Base-by-base conservation (phyloP, 805 yeast genomes). In the Barnettozyma siamensis region DNA sequence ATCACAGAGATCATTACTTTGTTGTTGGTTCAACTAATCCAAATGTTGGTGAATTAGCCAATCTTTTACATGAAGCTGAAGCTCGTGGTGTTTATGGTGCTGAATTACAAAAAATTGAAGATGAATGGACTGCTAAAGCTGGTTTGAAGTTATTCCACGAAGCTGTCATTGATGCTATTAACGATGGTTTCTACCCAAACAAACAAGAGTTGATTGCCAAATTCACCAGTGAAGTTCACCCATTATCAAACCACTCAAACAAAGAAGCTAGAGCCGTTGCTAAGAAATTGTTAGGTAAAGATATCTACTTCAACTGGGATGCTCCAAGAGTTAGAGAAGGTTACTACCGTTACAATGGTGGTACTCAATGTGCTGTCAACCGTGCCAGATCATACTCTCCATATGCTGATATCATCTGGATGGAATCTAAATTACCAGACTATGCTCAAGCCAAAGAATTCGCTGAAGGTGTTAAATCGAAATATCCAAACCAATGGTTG, bases 401-500 rank as follows among this genome's bases (percentile, higher is more conserved):
- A 48, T 91, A 83, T 65, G 88, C 95, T 33, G 98, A 89, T 66
- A 73, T 91, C 70, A 81, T 89, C 55, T 91, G 98, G 98, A 89
- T 91, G 97, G 98, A 91, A 73, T 83, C 95, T 45, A 89, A 89
- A 65, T 76, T 86, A 54, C 98, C 98, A 53, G 96, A 88, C 66
- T 89, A 76, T 68, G 75, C 72, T 46, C 98, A 91, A 71, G 98
- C 97, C 50, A 78, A 80, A 67, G 96, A 88, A 69, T 91, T 91
- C 60, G 93, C 98, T 42, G 84, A 80, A 35, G 97, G 98, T 59
- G 94, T 91, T 51, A 77, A 81, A 62, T 75, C 78, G 27, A 72
- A 71, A 45, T 84, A 64, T 67, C 98, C 98, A 53, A 75, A 85
- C 51, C 89, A 91, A 68, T 89, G 97, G 98, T 75, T 91, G 54